Conservation (phyloP, 495 filamentous ascomycete genomes). For the Penicillium flavigenum region DNA sequence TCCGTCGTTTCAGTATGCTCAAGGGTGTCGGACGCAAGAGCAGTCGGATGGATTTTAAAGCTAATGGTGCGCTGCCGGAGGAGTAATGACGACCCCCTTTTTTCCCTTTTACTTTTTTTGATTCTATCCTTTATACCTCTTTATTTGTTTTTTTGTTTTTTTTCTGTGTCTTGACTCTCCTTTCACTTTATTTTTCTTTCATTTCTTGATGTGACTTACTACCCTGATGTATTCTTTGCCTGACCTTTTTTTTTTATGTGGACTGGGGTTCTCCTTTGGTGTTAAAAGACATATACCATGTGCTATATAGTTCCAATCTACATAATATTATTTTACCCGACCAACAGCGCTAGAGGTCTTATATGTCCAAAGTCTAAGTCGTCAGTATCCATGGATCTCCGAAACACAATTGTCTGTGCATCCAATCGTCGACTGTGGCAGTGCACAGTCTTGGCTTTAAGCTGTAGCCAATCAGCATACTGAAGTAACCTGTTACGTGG, state of each 20-base stretch:
- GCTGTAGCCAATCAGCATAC: neutral
- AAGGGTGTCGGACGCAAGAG: conserved; percentile 47
- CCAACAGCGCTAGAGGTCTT: too few relatives aligned
- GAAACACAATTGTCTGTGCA: neutral
- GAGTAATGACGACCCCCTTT: conserved; percentile 31
- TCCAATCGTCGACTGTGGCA: conserved; percentile 13
- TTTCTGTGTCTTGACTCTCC: conserved; percentile 9
- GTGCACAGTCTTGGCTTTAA: conserved; percentile 14
- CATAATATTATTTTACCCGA: conserved; percentile 14
- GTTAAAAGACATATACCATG: conserved; percentile 31
- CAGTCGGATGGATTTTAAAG: conserved; percentile 47
- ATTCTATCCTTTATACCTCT: conserved; percentile 9
- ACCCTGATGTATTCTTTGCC: conserved; percentile 18
- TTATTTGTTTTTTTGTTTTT: conserved; percentile 4
- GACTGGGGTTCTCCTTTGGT: conserved; percentile 20
- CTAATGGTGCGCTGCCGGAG: conserved; percentile 35
- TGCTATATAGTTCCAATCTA: conserved; percentile 17
- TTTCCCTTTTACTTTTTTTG: conserved; percentile 11
- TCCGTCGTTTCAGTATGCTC: conserved; percentile 48
- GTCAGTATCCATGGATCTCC: neutral
- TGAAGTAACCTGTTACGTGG: neutral
- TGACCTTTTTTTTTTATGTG: conserved; percentile 13
- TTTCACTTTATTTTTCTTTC: conserved; percentile 8
- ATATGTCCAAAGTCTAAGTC: neutral
- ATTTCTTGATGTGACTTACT: conserved; percentile 24